phyloP scores from a whole-genome alignment of 257 asterid genomes.

The Eustoma russellianum region DNA sequence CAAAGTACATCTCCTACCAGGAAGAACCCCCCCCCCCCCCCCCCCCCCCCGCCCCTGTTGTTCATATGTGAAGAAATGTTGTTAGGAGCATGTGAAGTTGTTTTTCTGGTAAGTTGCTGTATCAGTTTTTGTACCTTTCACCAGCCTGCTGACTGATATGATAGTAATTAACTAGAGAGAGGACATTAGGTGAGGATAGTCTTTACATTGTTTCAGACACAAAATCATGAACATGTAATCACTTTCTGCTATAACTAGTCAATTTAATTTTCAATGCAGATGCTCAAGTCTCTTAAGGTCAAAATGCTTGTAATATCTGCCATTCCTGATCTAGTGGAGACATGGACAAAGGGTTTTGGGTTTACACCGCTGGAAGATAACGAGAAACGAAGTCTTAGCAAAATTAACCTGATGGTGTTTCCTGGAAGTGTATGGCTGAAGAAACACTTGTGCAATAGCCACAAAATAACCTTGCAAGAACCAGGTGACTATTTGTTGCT shows the following conservation, averaged over 20 bases:
- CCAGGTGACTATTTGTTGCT: conserved; percentile 26
- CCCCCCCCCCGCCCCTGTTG: too few species aligned
- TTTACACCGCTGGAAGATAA: conserved; percentile 61
- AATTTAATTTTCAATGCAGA: conserved; percentile 19
- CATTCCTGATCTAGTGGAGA: conserved; percentile 68
- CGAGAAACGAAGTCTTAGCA: conserved; percentile 54
- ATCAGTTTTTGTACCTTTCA: too few species aligned
- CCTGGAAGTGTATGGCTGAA: conserved; percentile 86
- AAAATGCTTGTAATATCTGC: conserved; percentile 83
- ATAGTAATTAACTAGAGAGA: not conserved
- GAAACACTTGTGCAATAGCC: conserved; percentile 37
- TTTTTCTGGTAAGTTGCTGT: too few species aligned
- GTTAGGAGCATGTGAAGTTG: too few species aligned
- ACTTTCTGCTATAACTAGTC: conserved; percentile 9
- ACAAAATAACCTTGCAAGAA: conserved; percentile 14
- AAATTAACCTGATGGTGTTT: conserved; percentile 78
- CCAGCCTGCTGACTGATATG: not conserved
- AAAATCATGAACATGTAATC: conserved; percentile 4
- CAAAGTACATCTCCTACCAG: too few species aligned
- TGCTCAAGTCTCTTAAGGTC: conserved; percentile 68
- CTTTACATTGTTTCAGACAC: too few species aligned
- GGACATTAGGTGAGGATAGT: not conserved
- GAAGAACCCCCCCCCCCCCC: too few species aligned
- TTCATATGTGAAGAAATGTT: too few species aligned
- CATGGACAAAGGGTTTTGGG: conserved; percentile 92